A percentile compares a stretch with the other conserved stretches of the same genome.
These are phyloP conservation scores for Tolypocladium endophyticum DNA, from an alignment of 2,329 filamentous ascomycete genomes.

Conservation along the genomic window DNA sequence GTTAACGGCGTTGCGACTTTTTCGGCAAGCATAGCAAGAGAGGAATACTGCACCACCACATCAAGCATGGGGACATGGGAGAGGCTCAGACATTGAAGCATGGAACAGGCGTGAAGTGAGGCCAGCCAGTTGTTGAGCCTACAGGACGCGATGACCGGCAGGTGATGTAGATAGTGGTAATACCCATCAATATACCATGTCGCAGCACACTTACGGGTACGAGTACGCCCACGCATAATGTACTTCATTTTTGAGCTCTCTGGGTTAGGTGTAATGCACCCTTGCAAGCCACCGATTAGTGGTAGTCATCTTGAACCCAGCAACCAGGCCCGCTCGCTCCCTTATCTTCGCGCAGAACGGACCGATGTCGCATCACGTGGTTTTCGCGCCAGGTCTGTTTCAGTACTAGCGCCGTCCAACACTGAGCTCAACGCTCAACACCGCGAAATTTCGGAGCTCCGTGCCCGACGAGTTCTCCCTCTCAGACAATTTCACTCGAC, in stretches of 20 bases:
- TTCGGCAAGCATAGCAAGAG: constrained; percentile 6
- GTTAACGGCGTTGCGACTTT: constrained; percentile 24
- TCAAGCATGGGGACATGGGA: constrained; percentile 5
- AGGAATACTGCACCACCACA: constrained; percentile 18
- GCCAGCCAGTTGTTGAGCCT: constrained; percentile 1
- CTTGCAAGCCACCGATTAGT: neutral
- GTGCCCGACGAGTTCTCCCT: constrained; percentile 16
- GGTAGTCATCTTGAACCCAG: neutral
- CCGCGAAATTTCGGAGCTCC: constrained; percentile 33
- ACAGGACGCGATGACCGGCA: constrained; percentile 8
- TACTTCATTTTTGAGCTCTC: neutral
- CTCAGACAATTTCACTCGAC: constrained; percentile 13
- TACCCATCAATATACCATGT: neutral
- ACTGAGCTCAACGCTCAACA: constrained; percentile 31
- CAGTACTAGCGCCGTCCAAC: constrained; percentile 25
- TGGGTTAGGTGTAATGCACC: neutral
- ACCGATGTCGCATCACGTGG: constrained; percentile 14
- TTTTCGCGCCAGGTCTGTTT: constrained; percentile 9
- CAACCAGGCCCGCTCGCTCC: neutral
- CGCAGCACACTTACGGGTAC: neutral
- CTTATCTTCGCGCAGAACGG: neutral
- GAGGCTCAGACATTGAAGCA: neutral
- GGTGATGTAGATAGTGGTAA: constrained; percentile 8
- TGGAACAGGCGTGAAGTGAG: neutral
- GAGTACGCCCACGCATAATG: neutral